phyloP scores from a whole-genome alignment of 805 yeast species.

The Pichia gijzeniarum region DNA sequence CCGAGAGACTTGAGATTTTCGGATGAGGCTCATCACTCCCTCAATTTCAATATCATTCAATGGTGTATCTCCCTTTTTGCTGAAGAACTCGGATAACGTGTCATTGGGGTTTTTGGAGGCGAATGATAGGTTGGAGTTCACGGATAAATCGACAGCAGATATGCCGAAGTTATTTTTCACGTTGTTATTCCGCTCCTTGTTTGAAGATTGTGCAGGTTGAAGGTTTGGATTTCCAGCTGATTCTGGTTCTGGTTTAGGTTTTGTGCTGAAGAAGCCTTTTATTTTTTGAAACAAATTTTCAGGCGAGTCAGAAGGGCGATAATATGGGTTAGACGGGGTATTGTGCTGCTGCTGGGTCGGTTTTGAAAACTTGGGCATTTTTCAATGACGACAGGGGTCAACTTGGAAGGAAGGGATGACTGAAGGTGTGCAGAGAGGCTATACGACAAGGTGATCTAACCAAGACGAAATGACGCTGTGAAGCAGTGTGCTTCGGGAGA shows the following conservation, averaged over 20 bases:
- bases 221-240: too few species aligned
- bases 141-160: slow-evolving; percentile 17
- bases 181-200: not conserved
- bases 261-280: slow-evolving; percentile 10
- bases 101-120: slow-evolving; percentile 43
- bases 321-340: not conserved
- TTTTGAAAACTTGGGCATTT: not conserved
- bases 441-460: too few species aligned
- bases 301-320: not conserved
- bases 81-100: slow-evolving; percentile 61
- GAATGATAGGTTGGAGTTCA: slow-evolving; percentile 16
- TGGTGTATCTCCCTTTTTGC: slow-evolving; percentile 69
- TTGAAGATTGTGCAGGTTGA: not conserved
- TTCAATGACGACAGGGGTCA: too few species aligned
- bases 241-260: not conserved
- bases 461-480: too few species aligned
- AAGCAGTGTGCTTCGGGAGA: too few species aligned
- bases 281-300: slow-evolving; percentile 11
- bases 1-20: slow-evolving; percentile 28
- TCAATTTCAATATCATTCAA: slow-evolving; percentile 69
- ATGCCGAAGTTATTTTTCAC: slow-evolving; percentile 11
- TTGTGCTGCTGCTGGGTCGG: not conserved
- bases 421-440: too few species aligned
- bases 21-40: slow-evolving; percentile 64
- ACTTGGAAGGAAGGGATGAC: too few species aligned